Conservation (phyloP, 2,329 filamentous ascomycete species). For the Trichoderma semiorbis region DNA sequence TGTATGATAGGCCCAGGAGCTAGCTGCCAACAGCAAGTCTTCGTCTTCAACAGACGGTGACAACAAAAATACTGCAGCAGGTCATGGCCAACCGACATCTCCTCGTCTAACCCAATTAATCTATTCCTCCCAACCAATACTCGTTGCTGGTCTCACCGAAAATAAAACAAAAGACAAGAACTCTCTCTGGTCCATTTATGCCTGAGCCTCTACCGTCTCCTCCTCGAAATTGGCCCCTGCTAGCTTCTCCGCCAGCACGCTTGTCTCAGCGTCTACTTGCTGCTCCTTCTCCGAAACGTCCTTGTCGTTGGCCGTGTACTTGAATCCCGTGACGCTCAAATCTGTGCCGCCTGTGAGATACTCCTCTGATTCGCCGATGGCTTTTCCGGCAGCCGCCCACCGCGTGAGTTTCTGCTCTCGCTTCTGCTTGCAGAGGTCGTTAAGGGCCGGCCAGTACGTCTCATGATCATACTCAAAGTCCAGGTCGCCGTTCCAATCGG, state of each 20-base stretch:
- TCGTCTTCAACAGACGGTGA: neutral
- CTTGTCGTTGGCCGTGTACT: slow-evolving; percentile 24
- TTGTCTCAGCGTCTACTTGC: slow-evolving; percentile 8
- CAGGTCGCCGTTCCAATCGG: slow-evolving; percentile 70
- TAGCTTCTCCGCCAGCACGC: slow-evolving; percentile 20
- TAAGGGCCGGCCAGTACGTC: slow-evolving; percentile 84
- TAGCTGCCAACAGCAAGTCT: neutral
- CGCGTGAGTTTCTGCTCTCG: slow-evolving; percentile 60
- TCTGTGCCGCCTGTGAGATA: slow-evolving; percentile 68
- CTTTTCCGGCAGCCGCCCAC: slow-evolving; percentile 77
- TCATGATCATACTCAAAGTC: slow-evolving; percentile 90
- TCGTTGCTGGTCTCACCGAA: neutral
- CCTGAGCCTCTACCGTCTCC: slow-evolving; percentile 9
- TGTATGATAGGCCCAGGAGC: neutral
- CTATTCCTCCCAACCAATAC: neutral
- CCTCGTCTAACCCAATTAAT: neutral
- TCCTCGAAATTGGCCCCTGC: slow-evolving; percentile 16
- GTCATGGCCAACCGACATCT: neutral
- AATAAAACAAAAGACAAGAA: neutral
- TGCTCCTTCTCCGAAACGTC: slow-evolving; percentile 24
- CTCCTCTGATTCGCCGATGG: slow-evolving; percentile 80
- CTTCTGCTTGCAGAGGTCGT: slow-evolving; percentile 64
- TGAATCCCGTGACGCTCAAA: slow-evolving; percentile 34
- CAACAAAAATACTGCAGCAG: neutral
- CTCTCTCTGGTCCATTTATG: neutral